Base-by-base conservation (phyloP, 345 rosid species). In the Excoecaria cochinchinensis region DNA sequence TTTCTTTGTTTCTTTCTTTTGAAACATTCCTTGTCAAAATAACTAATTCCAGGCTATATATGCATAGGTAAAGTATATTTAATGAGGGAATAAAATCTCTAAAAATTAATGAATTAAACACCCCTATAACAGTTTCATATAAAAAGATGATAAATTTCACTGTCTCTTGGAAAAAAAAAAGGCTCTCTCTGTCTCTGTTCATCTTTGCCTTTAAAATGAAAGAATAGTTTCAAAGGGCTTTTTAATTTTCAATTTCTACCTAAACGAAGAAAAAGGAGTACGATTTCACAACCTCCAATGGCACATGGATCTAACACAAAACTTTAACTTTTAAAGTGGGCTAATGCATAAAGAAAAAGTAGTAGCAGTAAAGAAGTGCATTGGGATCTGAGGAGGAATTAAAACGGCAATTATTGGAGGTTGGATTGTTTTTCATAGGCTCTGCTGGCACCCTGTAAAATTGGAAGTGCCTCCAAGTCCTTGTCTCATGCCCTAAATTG, bases 361-460 rank as follows among this genome's bases (percentile, higher is more conserved):
- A 7, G 60, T 60, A 60, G 8, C 10, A n/a, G 48, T 0, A 25
- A 46, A 70, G 9, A 38, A n/a, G 0, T 51, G 75, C 82, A 68
- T 77, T 25, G 78, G 81, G 83, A 84, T 84, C 79, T 69, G 83
- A 79, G 59, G 39, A 19, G 10, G 58, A 38, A 69, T 39, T n/a
- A 60, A 59, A 17, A 10, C 36, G n/a, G 53, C 74, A 25, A 66
- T 70, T 40, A 80, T 67, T 50, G 47, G 38, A 73, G 53, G 0
- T 52, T 36, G 71, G 24, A 31, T 6, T 19, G 31, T 44, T 65
- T 3, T 64, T 6, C 46, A 8, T 13, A 12, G 63, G 24, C 31
- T 59, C 5, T 59, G 63, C n/a, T 6, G n/a, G 5, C 57, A 52
- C n/a, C 57, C 57, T 1, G 6, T 16, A 6, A 0, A 8, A 7